phyloP scores from a whole-genome alignment of 208 protist species.

The Wallacemonas sp. region DNA sequence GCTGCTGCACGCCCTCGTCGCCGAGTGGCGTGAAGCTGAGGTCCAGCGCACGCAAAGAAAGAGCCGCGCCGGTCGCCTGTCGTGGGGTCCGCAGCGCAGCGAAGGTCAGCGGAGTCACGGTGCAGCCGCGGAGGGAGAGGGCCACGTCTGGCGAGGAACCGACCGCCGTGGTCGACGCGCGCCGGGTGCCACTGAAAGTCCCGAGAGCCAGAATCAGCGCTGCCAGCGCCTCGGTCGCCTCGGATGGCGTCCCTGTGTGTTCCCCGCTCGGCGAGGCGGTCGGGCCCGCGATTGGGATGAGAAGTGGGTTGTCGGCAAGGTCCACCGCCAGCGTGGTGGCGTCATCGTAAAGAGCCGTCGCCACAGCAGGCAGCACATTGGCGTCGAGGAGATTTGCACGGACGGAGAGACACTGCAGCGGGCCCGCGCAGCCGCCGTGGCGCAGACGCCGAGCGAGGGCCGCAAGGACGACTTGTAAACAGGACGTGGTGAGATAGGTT shows the following conservation, averaged over 20 bases:
- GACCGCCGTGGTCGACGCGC: too few relatives aligned
- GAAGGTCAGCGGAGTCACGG: neutral
- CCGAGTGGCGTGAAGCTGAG: slow-evolving; percentile 20
- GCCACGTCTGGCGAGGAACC: too few relatives aligned
- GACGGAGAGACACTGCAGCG: neutral
- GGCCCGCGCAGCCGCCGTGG: neutral
- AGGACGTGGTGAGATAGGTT: neutral
- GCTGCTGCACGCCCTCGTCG: slow-evolving; percentile 20
- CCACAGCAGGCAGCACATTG: neutral
- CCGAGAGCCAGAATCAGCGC: neutral
- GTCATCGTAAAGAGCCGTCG: neutral
- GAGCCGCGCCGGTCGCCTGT: neutral
- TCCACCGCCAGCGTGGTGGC: neutral
- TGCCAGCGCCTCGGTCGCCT: neutral
- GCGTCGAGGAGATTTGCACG: neutral
- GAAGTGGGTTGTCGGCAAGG: neutral
- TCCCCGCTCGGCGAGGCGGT: too few relatives aligned
- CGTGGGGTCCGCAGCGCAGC: neutral
- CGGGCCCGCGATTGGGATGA: too few relatives aligned
- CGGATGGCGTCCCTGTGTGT: neutral
- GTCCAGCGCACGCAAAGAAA: slow-evolving; percentile 11
- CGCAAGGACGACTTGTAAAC: neutral
- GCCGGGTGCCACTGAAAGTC: too few relatives aligned
- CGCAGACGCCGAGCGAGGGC: neutral
- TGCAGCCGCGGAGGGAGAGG: neutral